Conservation (phyloP, 179 eudicot genomes). For the Actinidia chinensis region DNA sequence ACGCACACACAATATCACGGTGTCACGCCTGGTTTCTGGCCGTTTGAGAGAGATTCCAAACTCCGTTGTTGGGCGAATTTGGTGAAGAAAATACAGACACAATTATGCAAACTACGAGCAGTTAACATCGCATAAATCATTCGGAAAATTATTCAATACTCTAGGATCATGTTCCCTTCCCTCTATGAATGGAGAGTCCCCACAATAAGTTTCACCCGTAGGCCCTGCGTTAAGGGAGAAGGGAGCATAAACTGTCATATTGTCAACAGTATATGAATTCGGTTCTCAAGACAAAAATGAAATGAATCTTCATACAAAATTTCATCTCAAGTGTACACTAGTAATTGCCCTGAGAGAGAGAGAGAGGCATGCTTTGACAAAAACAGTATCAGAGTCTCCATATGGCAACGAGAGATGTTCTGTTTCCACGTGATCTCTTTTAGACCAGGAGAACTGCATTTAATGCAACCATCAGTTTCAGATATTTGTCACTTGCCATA, state of each 20-base stretch:
- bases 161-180: no score
- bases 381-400: not conserved
- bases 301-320: not conserved
- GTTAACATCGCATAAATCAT: no score
- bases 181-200: no score
- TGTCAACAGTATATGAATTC: not conserved
- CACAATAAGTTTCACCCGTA: no score
- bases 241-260: no score
- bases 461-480: constrained; percentile 94
- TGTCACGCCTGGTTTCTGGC: no score
- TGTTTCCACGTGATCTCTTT: not conserved
- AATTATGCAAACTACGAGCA: not conserved
- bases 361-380: not conserved
- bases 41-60: not conserved
- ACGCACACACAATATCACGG: no score
- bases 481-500: constrained; percentile 97
- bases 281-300: no score
- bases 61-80: not conserved
- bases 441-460: constrained; percentile 81
- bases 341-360: not conserved
- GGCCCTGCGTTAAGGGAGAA: no score
- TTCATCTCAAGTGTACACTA: not conserved
- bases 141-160: no score
- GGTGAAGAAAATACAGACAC: not conserved
- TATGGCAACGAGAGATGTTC: not conserved